Evolutionary conservation across 805 yeast species (phyloP), one percentile per base, ranked within the genome.

Genomic region (Cyberlindnera mycetangii): DNA sequence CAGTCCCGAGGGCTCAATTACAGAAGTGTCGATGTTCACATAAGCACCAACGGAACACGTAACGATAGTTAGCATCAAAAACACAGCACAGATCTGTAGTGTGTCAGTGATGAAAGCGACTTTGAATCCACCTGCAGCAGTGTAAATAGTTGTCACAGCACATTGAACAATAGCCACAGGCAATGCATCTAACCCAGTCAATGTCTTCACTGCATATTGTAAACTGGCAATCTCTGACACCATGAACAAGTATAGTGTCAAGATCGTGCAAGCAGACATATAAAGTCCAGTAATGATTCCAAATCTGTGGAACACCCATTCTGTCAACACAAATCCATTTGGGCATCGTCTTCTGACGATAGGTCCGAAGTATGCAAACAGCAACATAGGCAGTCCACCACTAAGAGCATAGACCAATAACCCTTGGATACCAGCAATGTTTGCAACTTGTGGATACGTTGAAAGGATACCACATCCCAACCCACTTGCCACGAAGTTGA

Each of bases 401-500:
- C 84, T 68, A 11, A 88, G 52, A 1, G 89, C 79, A 60, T 90
- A 90, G 8, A 87, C 95, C 44, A 90, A 60, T 38, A 90, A 70
- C 3, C 97, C 97, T 55, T 89, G 96, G 35, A 90, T 70, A 28
- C 97, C 97, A 1, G 92, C 79, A 43, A 81, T 69, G 50, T 89
- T 89, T 3, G 92, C 96, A 51, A 90, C 85, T 64, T 89, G 84
- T 2, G 96, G 81, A 56, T 87, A 90, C 0, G 97, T 85, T 10
- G 93, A 78, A 30, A 90, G 68, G 42, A 89, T 79, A 64, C 97
- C 97, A 66, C 88, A 85, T 41, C 97, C 97, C 86, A 69, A 72
- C 77, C 95, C 95, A 53, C 95, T 82, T 40, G 97, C 97, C 43
- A 90, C 79, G 61, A 90, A 90, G 63, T 90, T 90, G 48, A 90